Evolutionary conservation across 441 rosid genomes (phyloP).

Genomic region (Kokia cookei): DNA sequence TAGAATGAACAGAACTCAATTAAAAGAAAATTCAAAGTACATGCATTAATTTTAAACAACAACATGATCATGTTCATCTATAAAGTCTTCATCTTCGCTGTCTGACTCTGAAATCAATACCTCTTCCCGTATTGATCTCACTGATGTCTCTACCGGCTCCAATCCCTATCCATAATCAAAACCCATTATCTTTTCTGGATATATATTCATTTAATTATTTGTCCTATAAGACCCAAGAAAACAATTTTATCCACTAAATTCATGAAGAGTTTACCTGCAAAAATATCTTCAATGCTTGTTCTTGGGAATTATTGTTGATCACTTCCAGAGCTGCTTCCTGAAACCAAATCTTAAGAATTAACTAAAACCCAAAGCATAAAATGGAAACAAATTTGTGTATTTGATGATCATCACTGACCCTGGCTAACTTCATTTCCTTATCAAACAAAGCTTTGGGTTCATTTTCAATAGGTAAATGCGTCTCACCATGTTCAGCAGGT

Average conservation of each 20-base stretch:
- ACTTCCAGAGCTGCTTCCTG: conserved; percentile 28
- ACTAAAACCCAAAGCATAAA: background rate
- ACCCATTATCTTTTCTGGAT: too few relatives aligned
- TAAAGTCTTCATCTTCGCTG: background rate
- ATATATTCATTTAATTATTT: too few relatives aligned
- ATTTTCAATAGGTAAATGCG: background rate
- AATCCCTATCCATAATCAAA: conserved; percentile 7
- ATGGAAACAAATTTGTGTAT: background rate
- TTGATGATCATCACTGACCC: conserved; percentile 12
- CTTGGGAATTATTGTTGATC: conserved; percentile 11
- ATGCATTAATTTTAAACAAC: background rate
- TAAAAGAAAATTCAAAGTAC: background rate
- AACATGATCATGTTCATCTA: background rate
- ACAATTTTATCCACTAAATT: background rate
- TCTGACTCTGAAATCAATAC: background rate
- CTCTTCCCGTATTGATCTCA: conserved; percentile 6
- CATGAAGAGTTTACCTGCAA: conserved; percentile 11
- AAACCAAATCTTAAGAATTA: background rate
- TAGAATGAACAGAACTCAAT: background rate
- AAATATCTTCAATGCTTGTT: conserved; percentile 25
- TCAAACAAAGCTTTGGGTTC: conserved; percentile 19
- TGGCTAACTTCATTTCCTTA: conserved; percentile 13
- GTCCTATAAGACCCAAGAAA: too few relatives aligned
- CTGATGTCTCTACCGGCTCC: background rate
- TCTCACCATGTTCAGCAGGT: conserved; percentile 2